Conservation (phyloP, 2,329 filamentous ascomycete species). For the Massarina eburnea region DNA sequence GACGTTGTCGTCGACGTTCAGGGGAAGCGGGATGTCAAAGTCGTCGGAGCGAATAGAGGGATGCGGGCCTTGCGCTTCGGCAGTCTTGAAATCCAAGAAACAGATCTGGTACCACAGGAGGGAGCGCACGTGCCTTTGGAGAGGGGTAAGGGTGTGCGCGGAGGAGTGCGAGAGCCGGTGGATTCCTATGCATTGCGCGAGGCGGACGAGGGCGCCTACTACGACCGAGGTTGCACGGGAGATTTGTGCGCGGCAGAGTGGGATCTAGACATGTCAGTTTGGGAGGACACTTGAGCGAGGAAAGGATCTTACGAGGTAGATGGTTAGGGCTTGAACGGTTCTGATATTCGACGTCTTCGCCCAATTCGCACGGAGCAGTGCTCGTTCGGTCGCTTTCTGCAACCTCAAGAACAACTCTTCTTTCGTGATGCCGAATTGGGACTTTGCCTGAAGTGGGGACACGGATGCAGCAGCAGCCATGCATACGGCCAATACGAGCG, state of each 20-base stretch:
- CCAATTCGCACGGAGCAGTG: conserved; percentile 41
- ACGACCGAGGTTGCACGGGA: conserved; percentile 42
- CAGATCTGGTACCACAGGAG: conserved; percentile 44
- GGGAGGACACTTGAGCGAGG: neutral
- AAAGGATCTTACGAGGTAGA: conserved; percentile 32
- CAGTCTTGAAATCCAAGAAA: conserved; percentile 43
- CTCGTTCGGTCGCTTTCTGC: conserved; percentile 41
- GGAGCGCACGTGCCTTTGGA: conserved; percentile 40
- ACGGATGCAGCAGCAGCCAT: conserved; percentile 42
- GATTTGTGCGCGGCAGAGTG: conserved; percentile 41
- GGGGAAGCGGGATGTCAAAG: conserved; percentile 39
- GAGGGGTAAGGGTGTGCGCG: conserved; percentile 36
- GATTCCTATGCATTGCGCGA: conserved; percentile 43
- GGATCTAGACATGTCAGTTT: conserved; percentile 29
- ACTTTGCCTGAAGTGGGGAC: conserved; percentile 42
- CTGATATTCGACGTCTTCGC: conserved; percentile 42
- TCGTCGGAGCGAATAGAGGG: conserved; percentile 41
- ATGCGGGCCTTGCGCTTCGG: conserved; percentile 42
- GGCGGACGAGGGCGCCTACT: conserved; percentile 40
- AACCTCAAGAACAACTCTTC: conserved; percentile 39
- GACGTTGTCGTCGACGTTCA: conserved; percentile 43
- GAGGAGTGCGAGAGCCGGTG: conserved; percentile 39
- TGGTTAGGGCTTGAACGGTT: conserved; percentile 41
- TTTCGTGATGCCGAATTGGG: conserved; percentile 42
- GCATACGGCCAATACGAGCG: conserved; percentile 40